Conservation (phyloP, 2,329 filamentous ascomycete species). For the Fusarium pininemorale region DNA sequence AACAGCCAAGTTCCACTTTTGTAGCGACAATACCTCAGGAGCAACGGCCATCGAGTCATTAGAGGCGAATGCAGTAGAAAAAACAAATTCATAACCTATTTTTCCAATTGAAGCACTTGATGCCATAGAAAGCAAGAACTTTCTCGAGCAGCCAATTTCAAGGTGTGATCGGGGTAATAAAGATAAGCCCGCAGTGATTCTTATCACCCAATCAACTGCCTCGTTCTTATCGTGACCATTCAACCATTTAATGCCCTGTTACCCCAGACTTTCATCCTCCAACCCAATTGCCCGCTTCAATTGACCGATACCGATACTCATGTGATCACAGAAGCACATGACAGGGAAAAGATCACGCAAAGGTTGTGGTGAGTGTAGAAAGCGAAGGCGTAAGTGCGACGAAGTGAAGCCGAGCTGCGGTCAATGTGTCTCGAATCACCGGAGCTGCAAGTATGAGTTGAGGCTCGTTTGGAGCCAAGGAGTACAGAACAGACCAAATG, state of each 20-base stretch:
- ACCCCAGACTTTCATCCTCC: background rate
- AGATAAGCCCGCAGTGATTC: background rate
- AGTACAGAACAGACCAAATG: background rate
- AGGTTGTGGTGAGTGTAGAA: slow-evolving; percentile 44
- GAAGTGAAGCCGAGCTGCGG: slow-evolving; percentile 41
- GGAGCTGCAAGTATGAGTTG: slow-evolving; percentile 38
- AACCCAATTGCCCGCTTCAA: background rate
- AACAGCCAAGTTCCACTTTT: background rate
- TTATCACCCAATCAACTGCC: background rate
- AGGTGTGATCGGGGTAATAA: background rate
- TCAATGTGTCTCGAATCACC: slow-evolving; percentile 26
- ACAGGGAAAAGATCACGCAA: slow-evolving; percentile 38
- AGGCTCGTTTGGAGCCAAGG: slow-evolving; percentile 38
- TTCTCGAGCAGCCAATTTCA: accelerated
- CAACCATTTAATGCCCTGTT: background rate
- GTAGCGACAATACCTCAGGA: background rate
- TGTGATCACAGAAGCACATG: slow-evolving; percentile 13
- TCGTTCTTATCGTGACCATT: background rate
- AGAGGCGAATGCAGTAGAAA: accelerated
- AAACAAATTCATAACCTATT: accelerated
- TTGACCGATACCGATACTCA: background rate
- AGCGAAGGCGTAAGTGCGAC: slow-evolving; percentile 42
- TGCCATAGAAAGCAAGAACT: background rate
- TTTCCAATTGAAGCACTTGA: background rate
- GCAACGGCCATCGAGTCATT: no score